Percentiles rank a stretch among this genome's conserved stretches.
Conservation (phyloP, 352 stramenopile genomes). For the Sclerospora graminicola region DNA sequence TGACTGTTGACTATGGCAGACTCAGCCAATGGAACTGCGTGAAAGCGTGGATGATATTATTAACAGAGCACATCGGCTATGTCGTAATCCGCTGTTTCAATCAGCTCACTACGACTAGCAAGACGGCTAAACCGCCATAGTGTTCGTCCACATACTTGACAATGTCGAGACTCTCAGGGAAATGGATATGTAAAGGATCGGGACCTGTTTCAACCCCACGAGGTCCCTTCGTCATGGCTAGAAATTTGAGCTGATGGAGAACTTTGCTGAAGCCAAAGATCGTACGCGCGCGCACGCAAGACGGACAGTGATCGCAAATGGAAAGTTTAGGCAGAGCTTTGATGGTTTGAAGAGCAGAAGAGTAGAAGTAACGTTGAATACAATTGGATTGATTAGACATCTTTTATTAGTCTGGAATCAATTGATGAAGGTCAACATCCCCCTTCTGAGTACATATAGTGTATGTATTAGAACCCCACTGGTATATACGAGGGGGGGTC, state of each 20-base stretch:
- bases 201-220: constrained; percentile 37
- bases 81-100: constrained; percentile 35
- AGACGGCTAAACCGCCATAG: constrained; percentile 26
- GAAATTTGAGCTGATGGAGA: constrained; percentile 25
- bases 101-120: constrained; percentile 29
- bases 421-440: no score
- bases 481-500: no score
- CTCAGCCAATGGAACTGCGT: constrained; percentile 33
- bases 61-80: constrained; percentile 19
- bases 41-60: constrained; percentile 36
- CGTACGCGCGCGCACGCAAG: constrained; percentile 38
- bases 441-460: no score
- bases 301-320: constrained; percentile 54
- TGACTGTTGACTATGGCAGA: constrained; percentile 33
- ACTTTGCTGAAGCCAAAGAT: constrained; percentile 46
- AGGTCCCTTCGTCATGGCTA: constrained; percentile 51
- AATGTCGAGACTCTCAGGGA: constrained; percentile 53
- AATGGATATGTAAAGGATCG: constrained; percentile 35
- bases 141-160: constrained; percentile 47
- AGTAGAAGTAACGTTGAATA: no score
- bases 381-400: no score
- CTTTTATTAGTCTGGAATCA: no score
- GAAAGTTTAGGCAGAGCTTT: constrained; percentile 29
- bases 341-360: no score
- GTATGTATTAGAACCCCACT: no score